Evolutionary conservation across 306 rosid species (phyloP).

Genomic region (Astragalus glycyphyllos): DNA sequence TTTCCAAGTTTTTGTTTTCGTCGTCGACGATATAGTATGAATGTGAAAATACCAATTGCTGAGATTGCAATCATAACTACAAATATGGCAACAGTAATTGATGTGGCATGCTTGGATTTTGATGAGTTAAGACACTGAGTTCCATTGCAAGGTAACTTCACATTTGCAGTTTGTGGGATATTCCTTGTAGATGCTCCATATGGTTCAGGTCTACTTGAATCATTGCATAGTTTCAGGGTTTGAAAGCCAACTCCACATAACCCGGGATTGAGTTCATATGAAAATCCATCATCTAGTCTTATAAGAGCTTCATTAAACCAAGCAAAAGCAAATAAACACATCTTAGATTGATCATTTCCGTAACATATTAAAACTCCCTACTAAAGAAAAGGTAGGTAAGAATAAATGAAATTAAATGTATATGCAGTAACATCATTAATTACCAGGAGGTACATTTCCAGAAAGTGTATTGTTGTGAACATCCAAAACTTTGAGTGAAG

Average conservation of each 20-base stretch:
- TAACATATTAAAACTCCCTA: neutral
- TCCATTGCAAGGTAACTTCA: constrained; percentile 69
- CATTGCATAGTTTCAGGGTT: constrained; percentile 63
- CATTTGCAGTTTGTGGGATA: constrained; percentile 88
- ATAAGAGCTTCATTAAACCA: constrained; percentile 64
- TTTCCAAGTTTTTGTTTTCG: constrained; percentile 69
- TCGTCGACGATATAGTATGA: constrained; percentile 56
- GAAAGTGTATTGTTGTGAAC: constrained; percentile 81
- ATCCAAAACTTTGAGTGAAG: constrained; percentile 65
- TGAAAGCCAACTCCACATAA: constrained; percentile 81
- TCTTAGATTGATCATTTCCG: constrained; percentile 8
- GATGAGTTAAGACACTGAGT: constrained; percentile 60
- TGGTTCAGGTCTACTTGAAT: constrained; percentile 63
- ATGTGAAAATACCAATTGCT: constrained; percentile 63
- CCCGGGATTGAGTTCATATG: constrained; percentile 66
- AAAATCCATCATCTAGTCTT: constrained; percentile 73
- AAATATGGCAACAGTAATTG: constrained; percentile 58
- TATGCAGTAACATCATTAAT: constrained; percentile 37
- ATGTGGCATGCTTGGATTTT: constrained; percentile 56
- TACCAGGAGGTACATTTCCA: constrained; percentile 84
- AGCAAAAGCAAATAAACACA: constrained; percentile 20
- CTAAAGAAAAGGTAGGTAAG: constrained; percentile 1
- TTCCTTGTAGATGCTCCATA: constrained; percentile 56
- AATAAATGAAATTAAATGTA: neutral
- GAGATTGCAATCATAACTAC: constrained; percentile 59